Conservation (phyloP, 2,329 filamentous ascomycete genomes). For the Bipolaris victoriae region DNA sequence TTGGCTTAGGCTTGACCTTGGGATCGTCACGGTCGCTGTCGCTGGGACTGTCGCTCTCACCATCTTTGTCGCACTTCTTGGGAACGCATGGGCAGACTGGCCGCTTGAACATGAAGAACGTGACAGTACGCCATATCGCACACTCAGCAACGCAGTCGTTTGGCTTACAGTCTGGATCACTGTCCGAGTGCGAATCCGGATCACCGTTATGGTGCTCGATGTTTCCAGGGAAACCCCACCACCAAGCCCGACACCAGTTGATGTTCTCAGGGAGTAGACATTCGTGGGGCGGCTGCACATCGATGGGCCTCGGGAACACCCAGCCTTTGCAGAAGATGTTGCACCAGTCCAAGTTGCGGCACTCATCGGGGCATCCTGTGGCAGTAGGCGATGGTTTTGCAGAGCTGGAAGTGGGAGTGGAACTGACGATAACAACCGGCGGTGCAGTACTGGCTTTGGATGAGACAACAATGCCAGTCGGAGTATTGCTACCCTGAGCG, state of each 20-base stretch:
- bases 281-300: no score
- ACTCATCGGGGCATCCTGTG: no score
- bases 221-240: neutral
- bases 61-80: slow-evolving; percentile 14
- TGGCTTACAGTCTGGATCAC: slow-evolving; percentile 14
- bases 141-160: slow-evolving; percentile 21
- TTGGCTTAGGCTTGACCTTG: slow-evolving; percentile 7
- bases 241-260: no score
- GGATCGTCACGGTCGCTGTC: slow-evolving; percentile 15
- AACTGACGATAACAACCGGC: neutral
- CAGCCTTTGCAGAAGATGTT: no score
- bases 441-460: no score
- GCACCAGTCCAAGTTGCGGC: no score
- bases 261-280: no score
- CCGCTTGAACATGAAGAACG: slow-evolving; percentile 14
- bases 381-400: neutral
- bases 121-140: slow-evolving; percentile 5
- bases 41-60: slow-evolving; percentile 14
- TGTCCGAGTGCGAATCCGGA: slow-evolving; percentile 13
- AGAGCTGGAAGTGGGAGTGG: neutral
- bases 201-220: slow-evolving; percentile 3
- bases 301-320: no score
- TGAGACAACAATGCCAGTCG: neutral
- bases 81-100: slow-evolving; percentile 21
- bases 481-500: neutral